Conservation (phyloP, 352 stramenopile genomes). For the Globisporangium nagaii region DNA sequence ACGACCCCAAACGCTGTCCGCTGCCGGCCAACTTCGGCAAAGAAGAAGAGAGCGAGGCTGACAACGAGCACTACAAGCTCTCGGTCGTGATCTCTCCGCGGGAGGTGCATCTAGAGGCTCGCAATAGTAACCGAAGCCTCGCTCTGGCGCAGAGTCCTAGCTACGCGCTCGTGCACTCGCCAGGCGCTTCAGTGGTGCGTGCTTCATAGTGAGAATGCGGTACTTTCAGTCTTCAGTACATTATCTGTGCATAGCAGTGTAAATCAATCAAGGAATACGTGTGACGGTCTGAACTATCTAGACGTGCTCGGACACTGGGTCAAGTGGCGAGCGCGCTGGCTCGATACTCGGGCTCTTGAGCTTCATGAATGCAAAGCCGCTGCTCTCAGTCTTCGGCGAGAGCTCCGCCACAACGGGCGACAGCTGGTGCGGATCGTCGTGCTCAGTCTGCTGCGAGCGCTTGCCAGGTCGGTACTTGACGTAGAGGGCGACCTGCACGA, state of each 20-base stretch:
- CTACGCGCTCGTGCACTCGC: constrained; percentile 3
- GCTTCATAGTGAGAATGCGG: too few species aligned
- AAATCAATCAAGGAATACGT: too few species aligned
- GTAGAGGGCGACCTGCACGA: constrained; percentile 40
- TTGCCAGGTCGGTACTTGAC: constrained; percentile 22
- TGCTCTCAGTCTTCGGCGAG: not conserved
- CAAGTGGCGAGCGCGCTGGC: not conserved
- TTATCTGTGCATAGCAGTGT: too few species aligned
- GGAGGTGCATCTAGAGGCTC: not conserved
- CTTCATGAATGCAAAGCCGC: not conserved
- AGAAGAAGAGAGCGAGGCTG: constrained; percentile 1
- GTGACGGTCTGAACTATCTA: too few species aligned
- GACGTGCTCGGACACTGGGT: not conserved
- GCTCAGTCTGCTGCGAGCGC: not conserved
- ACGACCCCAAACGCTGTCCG: constrained; percentile 33
- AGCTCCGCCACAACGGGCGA: not conserved
- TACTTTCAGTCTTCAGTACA: too few species aligned
- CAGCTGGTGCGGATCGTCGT: not conserved
- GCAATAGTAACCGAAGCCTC: not conserved
- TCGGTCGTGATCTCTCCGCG: not conserved
- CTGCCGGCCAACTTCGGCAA: constrained; percentile 21
- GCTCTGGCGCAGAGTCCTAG: not conserved
- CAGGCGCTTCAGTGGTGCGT: not conserved
- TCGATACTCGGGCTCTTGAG: constrained; percentile 5
- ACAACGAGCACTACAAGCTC: not conserved